A percentile compares a stretch with the other conserved stretches of the same genome.
These are phyloP conservation scores for Beauveria sp. DNA, from an alignment of 2,329 filamentous ascomycete species.

Conservation along the genomic window DNA sequence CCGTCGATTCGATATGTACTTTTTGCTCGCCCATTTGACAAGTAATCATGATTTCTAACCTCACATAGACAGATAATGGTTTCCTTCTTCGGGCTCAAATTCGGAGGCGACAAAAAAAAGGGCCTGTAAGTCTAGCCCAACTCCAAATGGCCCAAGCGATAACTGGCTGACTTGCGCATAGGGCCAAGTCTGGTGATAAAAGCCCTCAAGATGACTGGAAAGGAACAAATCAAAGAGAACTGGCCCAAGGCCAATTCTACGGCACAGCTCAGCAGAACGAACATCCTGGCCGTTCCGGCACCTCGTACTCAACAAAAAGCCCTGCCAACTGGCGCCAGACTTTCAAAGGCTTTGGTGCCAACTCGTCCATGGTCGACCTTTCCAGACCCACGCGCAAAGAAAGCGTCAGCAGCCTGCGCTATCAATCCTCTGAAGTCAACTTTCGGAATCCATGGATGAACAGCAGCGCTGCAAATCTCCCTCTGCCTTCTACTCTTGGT, in stretches of 20 bases:
- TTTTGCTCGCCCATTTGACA: neutral
- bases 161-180: neutral
- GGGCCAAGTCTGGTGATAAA: slow-evolving; percentile 26
- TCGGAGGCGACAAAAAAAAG: slow-evolving; percentile 51
- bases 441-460: slow-evolving; percentile 29
- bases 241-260: slow-evolving; percentile 28
- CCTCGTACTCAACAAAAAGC: slow-evolving; percentile 27
- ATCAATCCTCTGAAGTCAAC: slow-evolving; percentile 32
- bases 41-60: neutral
- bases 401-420: slow-evolving; percentile 21
- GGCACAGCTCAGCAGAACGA: slow-evolving; percentile 28
- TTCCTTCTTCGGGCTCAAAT: slow-evolving; percentile 50
- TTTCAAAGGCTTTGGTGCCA: slow-evolving; percentile 28
- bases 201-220: slow-evolving; percentile 13
- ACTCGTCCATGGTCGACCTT: slow-evolving; percentile 40
- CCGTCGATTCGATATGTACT: neutral
- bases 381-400: slow-evolving; percentile 20
- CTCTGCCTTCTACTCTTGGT: slow-evolving; percentile 24
- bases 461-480: slow-evolving; percentile 28
- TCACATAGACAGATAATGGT: slow-evolving; percentile 36
- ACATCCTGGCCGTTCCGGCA: slow-evolving; percentile 30
- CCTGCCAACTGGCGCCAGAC: slow-evolving; percentile 25
- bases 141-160: neutral
- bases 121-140: slow-evolving; percentile 29
- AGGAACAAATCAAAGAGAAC: neutral